Evolutionary conservation across 345 rosid genomes (phyloP), one percentile per base, ranked within the genome.

Genomic region (Syzygium oleosum): DNA sequence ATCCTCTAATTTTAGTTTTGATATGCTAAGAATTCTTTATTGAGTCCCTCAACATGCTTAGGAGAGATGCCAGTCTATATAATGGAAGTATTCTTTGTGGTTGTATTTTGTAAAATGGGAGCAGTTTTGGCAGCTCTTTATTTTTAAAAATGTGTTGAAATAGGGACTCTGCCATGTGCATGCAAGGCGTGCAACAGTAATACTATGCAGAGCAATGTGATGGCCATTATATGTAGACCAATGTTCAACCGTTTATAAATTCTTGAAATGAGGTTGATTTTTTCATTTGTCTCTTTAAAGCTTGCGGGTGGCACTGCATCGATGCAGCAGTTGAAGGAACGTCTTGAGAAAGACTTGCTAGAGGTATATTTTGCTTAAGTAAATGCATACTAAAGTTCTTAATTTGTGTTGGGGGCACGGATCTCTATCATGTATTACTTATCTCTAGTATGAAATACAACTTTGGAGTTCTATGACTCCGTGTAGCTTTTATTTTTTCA

Each of bases 291-390:
- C 17, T 73, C 58, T 54, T 87, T 89, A n/a, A 90, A 97, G 99
- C 98, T 97, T 90, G 96, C 99, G 89, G 99, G 99, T 90, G 99
- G 99, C 88, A 97, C 99, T 52, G 96, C 99, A 90, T 96, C 99
- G 27, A 97, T 97, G 99, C 99, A 97, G 92, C 99, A 97, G 89
- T 88, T 96, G 92, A 97, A 97, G 94, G 99, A 97, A 89, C 98
- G 99, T 52, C 99, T 97, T 49, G 99, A 97, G 92, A 97, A 97
- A 92, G 99, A 97, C 90, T 93, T 97, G 94, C 91, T 96, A 15
- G 99, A 97, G 97, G 99, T 97, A 90, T 61, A 78, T 79, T 90
- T 58, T 41, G 51, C 77, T 38, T 19, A 38, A 73, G 49, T 73
- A 25, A 21, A 73, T 73, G 15, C 10, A 73, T 73, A 21, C 68